Percentiles rank a stretch among this genome's conserved stretches.
Conservation (phyloP, 1,139 yeast genomes). For the Diutina sp. region DNA sequence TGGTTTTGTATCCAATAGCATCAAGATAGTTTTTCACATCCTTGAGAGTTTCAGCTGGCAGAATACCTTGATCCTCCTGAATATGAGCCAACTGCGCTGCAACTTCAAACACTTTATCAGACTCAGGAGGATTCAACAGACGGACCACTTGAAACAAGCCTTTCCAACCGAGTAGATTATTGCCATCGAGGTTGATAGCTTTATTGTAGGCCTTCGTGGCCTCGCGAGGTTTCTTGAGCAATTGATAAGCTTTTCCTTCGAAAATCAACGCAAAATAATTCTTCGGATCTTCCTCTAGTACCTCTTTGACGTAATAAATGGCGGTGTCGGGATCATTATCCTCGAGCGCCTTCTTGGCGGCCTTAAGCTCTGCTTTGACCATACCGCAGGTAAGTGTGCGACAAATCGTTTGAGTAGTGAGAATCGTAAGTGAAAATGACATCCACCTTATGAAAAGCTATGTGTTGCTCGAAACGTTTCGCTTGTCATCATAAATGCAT, state of each 20-base stretch:
- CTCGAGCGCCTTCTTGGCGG: slow-evolving; percentile 47
- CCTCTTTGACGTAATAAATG: slow-evolving; percentile 36
- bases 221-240: slow-evolving; percentile 21
- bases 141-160: slow-evolving; percentile 40
- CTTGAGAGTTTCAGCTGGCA: slow-evolving; percentile 33
- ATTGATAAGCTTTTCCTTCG: slow-evolving; percentile 45
- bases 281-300: slow-evolving; percentile 37
- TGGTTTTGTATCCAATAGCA: slow-evolving; percentile 17
- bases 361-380: slow-evolving; percentile 36
- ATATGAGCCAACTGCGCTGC: slow-evolving; percentile 15
- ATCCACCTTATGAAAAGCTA: too few species aligned
- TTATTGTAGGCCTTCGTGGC: slow-evolving; percentile 38
- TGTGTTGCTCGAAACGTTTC: too few species aligned
- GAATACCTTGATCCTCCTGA: slow-evolving; percentile 18
- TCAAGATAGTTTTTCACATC: slow-evolving; percentile 34
- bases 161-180: slow-evolving; percentile 64
- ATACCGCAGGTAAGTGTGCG: not conserved
- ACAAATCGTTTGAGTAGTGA: not conserved
- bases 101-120: slow-evolving; percentile 33
- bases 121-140: slow-evolving; percentile 17
- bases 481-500: too few species aligned
- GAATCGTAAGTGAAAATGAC: not conserved
- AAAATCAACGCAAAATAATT: slow-evolving; percentile 58
- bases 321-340: slow-evolving; percentile 48
- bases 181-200: slow-evolving; percentile 47